phyloP scores from a whole-genome alignment of 768 basidiomycete genomes.

The Dacryopinax primogenitus region DNA sequence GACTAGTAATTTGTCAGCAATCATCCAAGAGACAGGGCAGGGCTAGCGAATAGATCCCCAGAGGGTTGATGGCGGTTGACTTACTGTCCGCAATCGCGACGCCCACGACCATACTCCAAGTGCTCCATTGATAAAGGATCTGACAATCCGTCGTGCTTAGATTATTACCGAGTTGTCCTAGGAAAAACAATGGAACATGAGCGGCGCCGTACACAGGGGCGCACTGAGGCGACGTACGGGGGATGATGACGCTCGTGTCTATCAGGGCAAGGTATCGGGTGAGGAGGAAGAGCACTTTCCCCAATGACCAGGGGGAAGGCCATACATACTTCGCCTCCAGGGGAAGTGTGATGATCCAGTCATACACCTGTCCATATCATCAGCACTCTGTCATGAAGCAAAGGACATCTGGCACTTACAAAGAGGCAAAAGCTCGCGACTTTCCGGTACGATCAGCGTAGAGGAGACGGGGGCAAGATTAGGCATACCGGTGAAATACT shows the following conservation, averaged over 20 bases:
- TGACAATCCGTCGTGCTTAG: not conserved
- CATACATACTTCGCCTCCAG: conserved; percentile 23
- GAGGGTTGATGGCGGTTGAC: not conserved
- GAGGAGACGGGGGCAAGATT: too few species aligned
- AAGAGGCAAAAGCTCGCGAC: not conserved
- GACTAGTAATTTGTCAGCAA: too few species aligned
- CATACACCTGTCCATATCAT: conserved; percentile 17
- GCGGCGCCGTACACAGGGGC: not conserved
- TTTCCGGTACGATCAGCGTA: too few species aligned
- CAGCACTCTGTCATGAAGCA: too few species aligned
- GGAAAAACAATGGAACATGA: not conserved
- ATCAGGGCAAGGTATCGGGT: conserved; percentile 23
- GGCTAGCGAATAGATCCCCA: not conserved
- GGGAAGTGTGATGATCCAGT: conserved; percentile 23
- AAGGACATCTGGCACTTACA: too few species aligned
- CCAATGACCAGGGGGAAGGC: conserved; percentile 19
- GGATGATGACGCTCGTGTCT: conserved; percentile 15
- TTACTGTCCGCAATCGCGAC: conserved; percentile 10
- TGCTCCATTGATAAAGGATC: not conserved
- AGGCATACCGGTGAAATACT: not conserved
- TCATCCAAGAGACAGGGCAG: too few species aligned
- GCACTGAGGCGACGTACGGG: conserved; percentile 9
- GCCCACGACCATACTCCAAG: conserved; percentile 5
- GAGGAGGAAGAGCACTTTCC: conserved; percentile 23
- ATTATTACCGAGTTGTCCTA: not conserved